Evolutionary conservation across 257 asterid species (phyloP).

Genomic region (Nicotiana undulata): DNA sequence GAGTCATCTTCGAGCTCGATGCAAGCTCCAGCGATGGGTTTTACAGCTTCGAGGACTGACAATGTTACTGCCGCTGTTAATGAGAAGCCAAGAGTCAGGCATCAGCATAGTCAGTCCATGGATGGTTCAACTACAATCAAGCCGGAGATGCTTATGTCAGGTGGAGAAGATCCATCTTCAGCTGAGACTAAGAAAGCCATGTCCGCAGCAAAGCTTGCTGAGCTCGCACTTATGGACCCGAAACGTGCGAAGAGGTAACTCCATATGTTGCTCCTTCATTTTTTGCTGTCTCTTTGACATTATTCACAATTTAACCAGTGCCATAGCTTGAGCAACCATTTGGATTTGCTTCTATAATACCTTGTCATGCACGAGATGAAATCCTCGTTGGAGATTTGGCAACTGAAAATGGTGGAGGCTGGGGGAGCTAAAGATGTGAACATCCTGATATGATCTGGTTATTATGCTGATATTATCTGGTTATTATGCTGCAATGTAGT

Average conservation of each 20-base stretch:
- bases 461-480: neutral
- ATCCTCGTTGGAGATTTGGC: neutral
- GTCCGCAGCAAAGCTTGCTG: slow-evolving; percentile 94
- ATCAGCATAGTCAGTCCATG: slow-evolving; percentile 97
- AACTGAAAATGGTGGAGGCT: neutral
- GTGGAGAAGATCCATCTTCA: slow-evolving; percentile 57
- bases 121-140: slow-evolving; percentile 78
- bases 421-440: neutral
- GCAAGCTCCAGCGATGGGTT: slow-evolving; percentile 23
- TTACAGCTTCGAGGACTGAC: slow-evolving; percentile 23
- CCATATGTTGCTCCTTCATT: neutral
- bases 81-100: slow-evolving; percentile 74
- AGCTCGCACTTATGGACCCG: slow-evolving; percentile 86
- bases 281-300: neutral
- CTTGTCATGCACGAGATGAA: neutral
- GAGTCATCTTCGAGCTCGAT: slow-evolving; percentile 51
- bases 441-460: neutral
- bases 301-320: neutral
- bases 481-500: neutral
- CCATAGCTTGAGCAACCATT: neutral
- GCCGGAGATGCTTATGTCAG: slow-evolving; percentile 72
- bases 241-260: slow-evolving; percentile 88
- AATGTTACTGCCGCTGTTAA: slow-evolving; percentile 19
- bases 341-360: neutral
- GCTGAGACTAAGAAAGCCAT: slow-evolving; percentile 76